These are phyloP conservation scores for Phyllostachys edulis DNA, from an alignment of 176 grass and related monocot genomes.

Conservation along the genomic window DNA sequence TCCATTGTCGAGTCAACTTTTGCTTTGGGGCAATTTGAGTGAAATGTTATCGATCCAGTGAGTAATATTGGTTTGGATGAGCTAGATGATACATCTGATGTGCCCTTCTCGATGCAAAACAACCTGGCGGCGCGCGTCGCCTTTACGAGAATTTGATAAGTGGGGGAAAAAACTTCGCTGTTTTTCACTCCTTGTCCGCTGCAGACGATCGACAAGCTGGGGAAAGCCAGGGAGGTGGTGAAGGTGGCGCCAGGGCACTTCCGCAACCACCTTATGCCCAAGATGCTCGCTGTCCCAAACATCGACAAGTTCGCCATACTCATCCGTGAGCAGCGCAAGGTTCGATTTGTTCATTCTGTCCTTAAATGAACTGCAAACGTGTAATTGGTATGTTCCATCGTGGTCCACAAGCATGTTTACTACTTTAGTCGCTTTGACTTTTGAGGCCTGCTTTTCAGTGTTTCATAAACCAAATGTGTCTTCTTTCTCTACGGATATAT, in stretches of 20 bases:
- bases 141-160: background rate
- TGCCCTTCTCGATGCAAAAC: background rate
- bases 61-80: background rate
- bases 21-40: background rate
- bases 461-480: background rate
- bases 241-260: constrained; percentile 88
- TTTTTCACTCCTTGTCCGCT: background rate
- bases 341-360: background rate
- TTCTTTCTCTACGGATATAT: background rate
- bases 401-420: background rate
- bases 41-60: background rate
- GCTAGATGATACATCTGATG: background rate
- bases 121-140: background rate
- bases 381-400: background rate
- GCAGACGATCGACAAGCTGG: constrained; percentile 92
- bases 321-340: constrained; percentile 82
- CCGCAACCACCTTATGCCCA: constrained; percentile 94
- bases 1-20: background rate
- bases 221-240: constrained; percentile 78
- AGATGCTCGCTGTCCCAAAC: constrained; percentile 85
- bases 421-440: background rate
- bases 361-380: background rate
- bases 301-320: constrained; percentile 91
- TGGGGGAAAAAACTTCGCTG: background rate
- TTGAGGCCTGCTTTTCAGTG: background rate